phyloP scores from a whole-genome alignment of 805 yeast species.

The Kodamaea restingae region DNA sequence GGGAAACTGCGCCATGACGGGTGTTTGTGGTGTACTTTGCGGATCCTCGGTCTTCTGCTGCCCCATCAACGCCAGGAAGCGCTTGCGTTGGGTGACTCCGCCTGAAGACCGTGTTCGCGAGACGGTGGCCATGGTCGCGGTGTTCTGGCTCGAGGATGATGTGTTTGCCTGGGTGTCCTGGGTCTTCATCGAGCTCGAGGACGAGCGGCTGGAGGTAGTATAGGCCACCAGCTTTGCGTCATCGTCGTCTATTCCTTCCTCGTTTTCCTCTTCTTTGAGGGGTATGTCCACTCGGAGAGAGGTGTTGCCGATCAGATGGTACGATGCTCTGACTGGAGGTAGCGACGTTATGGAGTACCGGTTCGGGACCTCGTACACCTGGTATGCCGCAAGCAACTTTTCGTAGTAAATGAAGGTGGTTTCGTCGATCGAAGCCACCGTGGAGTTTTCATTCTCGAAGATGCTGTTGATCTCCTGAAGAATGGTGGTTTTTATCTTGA shows the following conservation, averaged over 20 bases:
- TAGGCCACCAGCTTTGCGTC: slow-evolving; percentile 12
- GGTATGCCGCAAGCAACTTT: slow-evolving; percentile 30
- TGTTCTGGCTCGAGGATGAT: neutral
- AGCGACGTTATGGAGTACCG: neutral
- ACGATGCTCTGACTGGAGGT: slow-evolving; percentile 3
- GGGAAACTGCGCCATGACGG: slow-evolving; percentile 1
- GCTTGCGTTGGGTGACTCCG: slow-evolving; percentile 11
- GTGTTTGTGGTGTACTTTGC: slow-evolving; percentile 1
- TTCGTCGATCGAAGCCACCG: slow-evolving; percentile 20
- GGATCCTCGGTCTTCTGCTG: slow-evolving; percentile 9
- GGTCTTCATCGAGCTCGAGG: slow-evolving; percentile 11
- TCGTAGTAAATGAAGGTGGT: slow-evolving; percentile 26
- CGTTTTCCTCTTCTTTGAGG: slow-evolving; percentile 17
- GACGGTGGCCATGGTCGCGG: neutral
- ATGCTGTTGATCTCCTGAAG: slow-evolving; percentile 30
- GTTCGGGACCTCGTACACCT: slow-evolving; percentile 24
- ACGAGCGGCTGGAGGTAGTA: slow-evolving; percentile 13
- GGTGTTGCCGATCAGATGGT: slow-evolving; percentile 1
- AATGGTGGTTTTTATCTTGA: slow-evolving; percentile 29
- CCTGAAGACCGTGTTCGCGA: slow-evolving; percentile 9
- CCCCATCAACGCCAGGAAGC: slow-evolving; percentile 19
- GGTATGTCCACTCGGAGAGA: slow-evolving; percentile 12
- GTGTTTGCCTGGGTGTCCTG: neutral
- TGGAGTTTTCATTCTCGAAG: slow-evolving; percentile 20
- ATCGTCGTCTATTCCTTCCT: slow-evolving; percentile 14